Conservation (phyloP, 371 early-diverging fungal species). For the Amoeboaphelidium protococcarum region DNA sequence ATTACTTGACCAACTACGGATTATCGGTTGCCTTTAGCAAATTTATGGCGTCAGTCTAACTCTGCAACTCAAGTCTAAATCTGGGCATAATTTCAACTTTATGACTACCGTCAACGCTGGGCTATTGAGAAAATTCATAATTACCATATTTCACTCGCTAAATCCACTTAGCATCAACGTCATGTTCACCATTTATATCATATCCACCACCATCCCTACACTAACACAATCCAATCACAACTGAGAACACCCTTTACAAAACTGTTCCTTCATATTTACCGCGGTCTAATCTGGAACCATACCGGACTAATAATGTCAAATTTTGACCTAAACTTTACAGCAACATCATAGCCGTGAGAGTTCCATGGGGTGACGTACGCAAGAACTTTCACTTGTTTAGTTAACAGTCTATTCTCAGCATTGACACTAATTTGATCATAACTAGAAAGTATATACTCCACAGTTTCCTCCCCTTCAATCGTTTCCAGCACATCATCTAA, state of each 20-base stretch:
- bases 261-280: conserved; percentile 5
- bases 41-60: neutral
- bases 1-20: neutral
- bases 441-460: too few relatives aligned
- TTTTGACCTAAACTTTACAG: neutral
- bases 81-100: neutral
- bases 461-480: too few relatives aligned
- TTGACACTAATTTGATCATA: too few relatives aligned
- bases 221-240: neutral
- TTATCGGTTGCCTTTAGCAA: neutral
- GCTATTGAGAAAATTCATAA: neutral
- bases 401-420: too few relatives aligned
- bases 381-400: neutral
- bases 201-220: neutral
- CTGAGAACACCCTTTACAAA: neutral
- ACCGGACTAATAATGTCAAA: neutral
- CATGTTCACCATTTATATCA: neutral
- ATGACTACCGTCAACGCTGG: neutral
- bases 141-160: neutral
- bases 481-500: too few relatives aligned
- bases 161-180: neutral
- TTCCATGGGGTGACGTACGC: neutral
- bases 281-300: neutral
- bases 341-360: neutral
- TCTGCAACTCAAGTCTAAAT: neutral